Evolutionary conservation across 1,284 basidiomycete genomes (phyloP).

Genomic region (Cryptococcus depauperatus): DNA sequence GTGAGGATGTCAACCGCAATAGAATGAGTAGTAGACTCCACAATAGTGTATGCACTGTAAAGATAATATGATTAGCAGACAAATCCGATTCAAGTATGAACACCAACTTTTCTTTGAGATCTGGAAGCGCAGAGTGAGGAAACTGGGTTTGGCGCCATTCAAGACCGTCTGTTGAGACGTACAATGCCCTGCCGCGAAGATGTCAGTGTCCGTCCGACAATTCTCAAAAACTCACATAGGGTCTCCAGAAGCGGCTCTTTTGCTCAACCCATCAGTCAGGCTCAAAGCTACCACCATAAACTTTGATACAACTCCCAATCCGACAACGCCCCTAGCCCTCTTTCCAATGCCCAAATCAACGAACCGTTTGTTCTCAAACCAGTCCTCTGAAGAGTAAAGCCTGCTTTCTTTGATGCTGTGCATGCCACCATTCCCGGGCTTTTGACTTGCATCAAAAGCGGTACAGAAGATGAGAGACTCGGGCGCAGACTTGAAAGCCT

Average conservation of each 20-base stretch:
- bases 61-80: constrained; percentile 1
- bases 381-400: constrained; percentile 73
- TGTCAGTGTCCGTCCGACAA: background rate
- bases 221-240: constrained; percentile 32
- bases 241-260: constrained; percentile 54
- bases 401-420: constrained; percentile 57
- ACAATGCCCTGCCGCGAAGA: constrained; percentile 52
- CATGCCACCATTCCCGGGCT: constrained; percentile 40
- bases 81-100: background rate
- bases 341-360: constrained; percentile 76
- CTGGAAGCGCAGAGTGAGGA: constrained; percentile 43
- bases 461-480: constrained; percentile 75
- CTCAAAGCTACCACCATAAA: constrained; percentile 81
- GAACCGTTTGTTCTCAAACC: constrained; percentile 57
- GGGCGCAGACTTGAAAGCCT: constrained; percentile 65
- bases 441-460: constrained; percentile 60
- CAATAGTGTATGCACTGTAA: constrained; percentile 81
- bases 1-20: constrained; percentile 87
- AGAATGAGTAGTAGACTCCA: constrained; percentile 86
- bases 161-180: constrained; percentile 70
- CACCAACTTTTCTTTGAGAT: constrained; percentile 21
- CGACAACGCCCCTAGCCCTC: constrained; percentile 73
- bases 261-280: constrained; percentile 32
- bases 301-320: constrained; percentile 81
- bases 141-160: constrained; percentile 54